Conservation (phyloP, 768 basidiomycete genomes). For the Termitomyces eurrhizus region DNA sequence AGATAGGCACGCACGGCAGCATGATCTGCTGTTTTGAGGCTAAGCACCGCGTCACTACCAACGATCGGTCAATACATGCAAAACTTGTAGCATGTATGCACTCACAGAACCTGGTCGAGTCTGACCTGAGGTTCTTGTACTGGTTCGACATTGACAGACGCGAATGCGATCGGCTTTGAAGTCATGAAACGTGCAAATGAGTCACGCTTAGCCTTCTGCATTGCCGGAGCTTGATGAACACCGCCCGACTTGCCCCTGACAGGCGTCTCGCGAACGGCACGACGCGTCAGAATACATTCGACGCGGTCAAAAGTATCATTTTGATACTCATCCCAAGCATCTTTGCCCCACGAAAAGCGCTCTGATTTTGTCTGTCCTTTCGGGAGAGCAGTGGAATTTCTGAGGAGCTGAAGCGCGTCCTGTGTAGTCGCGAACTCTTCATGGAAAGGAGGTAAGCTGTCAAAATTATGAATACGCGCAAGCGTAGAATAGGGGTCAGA, state of each 20-base stretch:
- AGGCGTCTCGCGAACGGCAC: constrained; percentile 46
- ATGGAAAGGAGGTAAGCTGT: constrained; percentile 34
- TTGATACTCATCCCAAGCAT: constrained; percentile 12
- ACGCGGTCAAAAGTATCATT: constrained; percentile 29
- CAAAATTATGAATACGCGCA: constrained; percentile 27
- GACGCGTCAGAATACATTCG: constrained; percentile 42
- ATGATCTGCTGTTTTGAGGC: constrained; percentile 18
- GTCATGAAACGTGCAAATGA: constrained; percentile 21
- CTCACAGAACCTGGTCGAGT: constrained; percentile 39
- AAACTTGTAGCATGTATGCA: constrained; percentile 2
- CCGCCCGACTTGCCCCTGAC: constrained; percentile 27
- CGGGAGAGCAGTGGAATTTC: constrained; percentile 19
- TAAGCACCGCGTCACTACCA: constrained; percentile 14
- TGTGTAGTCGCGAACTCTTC: constrained; percentile 39
- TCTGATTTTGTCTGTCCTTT: constrained; percentile 30
- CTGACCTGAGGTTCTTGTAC: constrained; percentile 28
- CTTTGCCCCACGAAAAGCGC: constrained; percentile 31
- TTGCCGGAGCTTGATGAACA: neutral
- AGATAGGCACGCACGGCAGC: constrained; percentile 18
- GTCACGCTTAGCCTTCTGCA: constrained; percentile 14
- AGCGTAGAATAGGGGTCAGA: constrained; percentile 51
- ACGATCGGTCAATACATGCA: neutral
- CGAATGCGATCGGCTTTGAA: constrained; percentile 16
- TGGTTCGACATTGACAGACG: constrained; percentile 24
- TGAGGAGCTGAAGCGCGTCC: constrained; percentile 32